Base-by-base conservation (phyloP, 1,284 basidiomycete genomes). In the Cystobasidium slooffiae region DNA sequence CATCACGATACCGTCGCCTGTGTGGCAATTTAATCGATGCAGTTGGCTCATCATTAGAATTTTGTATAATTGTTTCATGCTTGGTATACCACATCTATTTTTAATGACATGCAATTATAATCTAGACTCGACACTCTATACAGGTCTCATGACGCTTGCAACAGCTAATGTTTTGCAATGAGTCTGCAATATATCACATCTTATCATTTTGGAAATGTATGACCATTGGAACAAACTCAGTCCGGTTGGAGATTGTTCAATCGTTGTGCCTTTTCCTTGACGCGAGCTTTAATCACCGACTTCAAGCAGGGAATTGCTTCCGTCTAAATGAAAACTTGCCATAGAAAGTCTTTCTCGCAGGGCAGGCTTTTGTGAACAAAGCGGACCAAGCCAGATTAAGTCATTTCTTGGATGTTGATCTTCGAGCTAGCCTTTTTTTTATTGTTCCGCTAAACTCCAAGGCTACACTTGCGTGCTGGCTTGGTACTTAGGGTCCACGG, bases 181-280 rank as follows among this genome's bases (percentile, higher is more conserved):
- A 20, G 47, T 20, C 47, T 51, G 7, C 3, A n/a, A 14, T 56
- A 14, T 14, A 20, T 14, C 55, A n/a, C 55, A 14, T 37, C n/a
- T n/a, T 14, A 14, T 56, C 18, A n/a, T 56, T 22, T n/a, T 56
- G 1, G 5, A 51, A 39, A 37, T 68, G 43, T 68, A n/a, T 43
- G 55, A 68, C 53, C 67, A 68, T 68, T 58, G 67, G 67, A 59
- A 68, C 67, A 68, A 68, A 68, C 56, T 59, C 56, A 41, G 43
- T 20, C 44, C 55, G 67, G 52, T 68, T 16, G 31, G 31, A 5
- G 1, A 31, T 31, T 63, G 20, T 47, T 10, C 44, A 51, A 51
- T 14, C 10, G 31, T 31, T 31, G 31, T 31, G 31, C 31, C 47
- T 18, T 44, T 22, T 63, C 61, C 47, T 31, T 41, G 43, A 43